These are phyloP conservation scores for Sphagnum tenellum DNA, from an alignment of 225 moss, liverwort and hornwort species.

Conservation along the genomic window DNA sequence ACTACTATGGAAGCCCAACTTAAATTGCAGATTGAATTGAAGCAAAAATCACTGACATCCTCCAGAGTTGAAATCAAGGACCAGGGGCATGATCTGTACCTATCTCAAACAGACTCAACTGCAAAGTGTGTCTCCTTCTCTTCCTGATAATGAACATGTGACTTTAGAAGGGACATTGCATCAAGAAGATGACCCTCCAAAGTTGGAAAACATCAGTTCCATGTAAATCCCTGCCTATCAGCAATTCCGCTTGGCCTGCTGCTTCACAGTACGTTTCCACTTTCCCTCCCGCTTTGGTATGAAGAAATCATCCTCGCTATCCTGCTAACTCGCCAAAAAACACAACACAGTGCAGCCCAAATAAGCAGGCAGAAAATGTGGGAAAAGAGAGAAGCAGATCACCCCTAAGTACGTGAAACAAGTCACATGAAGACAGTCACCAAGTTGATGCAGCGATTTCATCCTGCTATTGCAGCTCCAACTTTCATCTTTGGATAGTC, in stretches of 20 bases:
- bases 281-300: conserved; percentile 34
- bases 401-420: conserved; percentile 38
- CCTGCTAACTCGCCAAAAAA: conserved; percentile 46
- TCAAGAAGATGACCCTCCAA: conserved; percentile 5
- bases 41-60: too few species aligned
- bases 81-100: too few species aligned
- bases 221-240: conserved; percentile 11
- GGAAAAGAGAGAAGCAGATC: conserved; percentile 21
- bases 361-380: conserved; percentile 51
- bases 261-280: conserved; percentile 26
- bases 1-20: too few species aligned
- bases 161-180: too few species aligned
- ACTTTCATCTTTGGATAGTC: conserved; percentile 43
- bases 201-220: conserved; percentile 14
- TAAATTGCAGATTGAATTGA: too few species aligned
- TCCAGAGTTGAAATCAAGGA: too few species aligned
- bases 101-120: too few species aligned
- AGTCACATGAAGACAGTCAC: conserved; percentile 35
- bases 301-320: conserved; percentile 54
- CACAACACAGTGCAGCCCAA: conserved; percentile 45
- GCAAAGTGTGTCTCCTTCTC: too few species aligned
- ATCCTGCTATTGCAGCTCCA: conserved; percentile 35
- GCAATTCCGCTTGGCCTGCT: conserved; percentile 31
- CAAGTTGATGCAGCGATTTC: conserved; percentile 9
- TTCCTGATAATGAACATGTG: too few species aligned